Conservation (phyloP, 2,329 filamentous ascomycete genomes). For the Epichloe festucae region DNA sequence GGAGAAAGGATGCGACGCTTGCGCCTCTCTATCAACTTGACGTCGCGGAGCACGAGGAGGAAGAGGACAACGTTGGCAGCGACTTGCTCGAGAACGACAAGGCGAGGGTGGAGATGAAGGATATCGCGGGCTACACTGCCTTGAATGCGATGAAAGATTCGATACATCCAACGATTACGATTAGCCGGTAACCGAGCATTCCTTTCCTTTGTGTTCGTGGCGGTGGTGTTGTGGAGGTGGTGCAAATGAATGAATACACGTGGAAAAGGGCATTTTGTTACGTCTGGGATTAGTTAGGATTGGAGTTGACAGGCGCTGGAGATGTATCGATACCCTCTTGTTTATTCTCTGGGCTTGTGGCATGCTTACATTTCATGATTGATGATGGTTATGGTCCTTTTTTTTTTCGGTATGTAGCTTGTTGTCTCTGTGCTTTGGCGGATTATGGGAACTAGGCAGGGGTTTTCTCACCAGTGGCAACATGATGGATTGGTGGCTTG, state of each 20-base stretch:
- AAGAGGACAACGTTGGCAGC: slow-evolving; percentile 16
- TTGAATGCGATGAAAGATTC: slow-evolving; percentile 2
- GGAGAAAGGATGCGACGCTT: slow-evolving; percentile 28
- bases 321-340: slow-evolving; percentile 9
- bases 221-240: neutral
- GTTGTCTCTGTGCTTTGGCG: no score
- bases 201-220: neutral
- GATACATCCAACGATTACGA: neutral
- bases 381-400: neutral
- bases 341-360: neutral
- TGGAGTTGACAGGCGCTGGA: slow-evolving; percentile 5
- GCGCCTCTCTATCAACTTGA: slow-evolving; percentile 31
- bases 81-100: slow-evolving; percentile 26
- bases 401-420: neutral
- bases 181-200: neutral
- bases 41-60: slow-evolving; percentile 18
- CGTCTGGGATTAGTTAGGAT: neutral
- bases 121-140: slow-evolving; percentile 17
- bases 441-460: no score
- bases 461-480: no score
- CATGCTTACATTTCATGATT: neutral
- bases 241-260: neutral
- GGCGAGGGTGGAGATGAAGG: slow-evolving; percentile 25
- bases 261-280: neutral
- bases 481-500: no score